Percentiles rank a stretch among this genome's conserved stretches.
phyloP scores from a whole-genome alignment of 1,284 basidiomycete genomes.

The Ceratorhiza oryzae-sativae region DNA sequence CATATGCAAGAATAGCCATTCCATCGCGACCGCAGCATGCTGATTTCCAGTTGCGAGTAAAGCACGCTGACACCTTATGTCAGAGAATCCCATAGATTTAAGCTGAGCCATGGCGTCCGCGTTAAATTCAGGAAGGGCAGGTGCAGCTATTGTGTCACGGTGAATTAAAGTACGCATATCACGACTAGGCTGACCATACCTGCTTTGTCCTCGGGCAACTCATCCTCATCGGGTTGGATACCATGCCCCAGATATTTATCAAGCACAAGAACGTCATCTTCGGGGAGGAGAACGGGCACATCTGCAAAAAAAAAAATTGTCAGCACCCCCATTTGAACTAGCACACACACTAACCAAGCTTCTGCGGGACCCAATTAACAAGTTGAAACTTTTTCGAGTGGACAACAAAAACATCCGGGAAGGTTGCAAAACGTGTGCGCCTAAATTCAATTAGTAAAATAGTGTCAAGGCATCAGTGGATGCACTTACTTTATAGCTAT shows the following conservation, averaged over 20 bases:
- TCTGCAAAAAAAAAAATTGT: conserved; percentile 58
- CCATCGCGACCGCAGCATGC: conserved; percentile 86
- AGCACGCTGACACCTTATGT: conserved; percentile 84
- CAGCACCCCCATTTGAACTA: neutral
- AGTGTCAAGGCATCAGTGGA: neutral
- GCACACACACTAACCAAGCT: conserved; percentile 69
- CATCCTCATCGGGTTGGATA: conserved; percentile 74
- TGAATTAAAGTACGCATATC: conserved; percentile 1
- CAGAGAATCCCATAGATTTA: conserved; percentile 88
- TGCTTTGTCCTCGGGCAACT: conserved; percentile 66
- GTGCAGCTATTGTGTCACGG: conserved; percentile 43
- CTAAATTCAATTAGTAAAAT: conserved; percentile 52
- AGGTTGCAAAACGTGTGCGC: conserved; percentile 79
- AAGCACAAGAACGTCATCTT: conserved; percentile 67
- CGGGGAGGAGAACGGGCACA: conserved; percentile 82
- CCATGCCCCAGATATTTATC: conserved; percentile 78
- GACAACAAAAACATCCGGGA: conserved; percentile 88
- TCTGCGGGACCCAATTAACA: conserved; percentile 96
- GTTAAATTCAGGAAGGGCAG: conserved; percentile 70
- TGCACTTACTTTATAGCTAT: conserved; percentile 66
- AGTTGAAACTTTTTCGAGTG: conserved; percentile 96
- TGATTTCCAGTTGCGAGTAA: conserved; percentile 85
- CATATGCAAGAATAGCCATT: conserved; percentile 96
- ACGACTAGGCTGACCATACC: conserved; percentile 47
- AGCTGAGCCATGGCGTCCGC: conserved; percentile 75